These are phyloP conservation scores for Aquilaria yunnanensis DNA, from an alignment of 345 rosid species.

Conservation along the genomic window DNA sequence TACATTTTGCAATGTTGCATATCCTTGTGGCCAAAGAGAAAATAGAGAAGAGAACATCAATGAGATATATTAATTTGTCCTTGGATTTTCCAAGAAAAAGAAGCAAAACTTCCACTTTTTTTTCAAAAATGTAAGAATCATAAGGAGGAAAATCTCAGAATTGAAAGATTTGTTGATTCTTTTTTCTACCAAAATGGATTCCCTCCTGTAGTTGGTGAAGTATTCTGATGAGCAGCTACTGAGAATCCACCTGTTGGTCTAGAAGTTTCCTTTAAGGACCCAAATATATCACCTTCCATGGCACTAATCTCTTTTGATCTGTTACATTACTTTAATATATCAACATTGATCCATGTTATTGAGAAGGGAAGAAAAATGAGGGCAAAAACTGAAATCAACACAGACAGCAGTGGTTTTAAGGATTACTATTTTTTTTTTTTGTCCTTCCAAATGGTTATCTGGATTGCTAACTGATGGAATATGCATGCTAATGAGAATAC, in stretches of 20 bases:
- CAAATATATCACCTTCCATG: conserved; percentile 15
- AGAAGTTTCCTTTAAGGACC: conserved; percentile 19
- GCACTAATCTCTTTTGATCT: conserved; percentile 34
- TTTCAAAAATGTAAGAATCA: background rate
- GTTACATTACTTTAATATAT: conserved; percentile 11
- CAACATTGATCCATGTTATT: background rate
- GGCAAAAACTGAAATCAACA: background rate
- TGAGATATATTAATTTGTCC: background rate
- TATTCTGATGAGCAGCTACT: conserved; percentile 22
- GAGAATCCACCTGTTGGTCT: conserved; percentile 29
- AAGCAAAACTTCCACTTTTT: background rate
- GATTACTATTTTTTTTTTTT: background rate
- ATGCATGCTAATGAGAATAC: background rate
- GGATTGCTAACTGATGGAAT: background rate
- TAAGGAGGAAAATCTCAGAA: too few relatives aligned
- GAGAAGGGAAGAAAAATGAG: background rate
- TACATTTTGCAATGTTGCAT: too few relatives aligned
- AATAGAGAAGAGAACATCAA: conserved; percentile 3
- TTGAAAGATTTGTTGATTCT: too few relatives aligned
- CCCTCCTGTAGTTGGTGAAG: conserved; percentile 33
- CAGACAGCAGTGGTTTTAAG: background rate
- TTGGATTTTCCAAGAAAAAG: background rate
- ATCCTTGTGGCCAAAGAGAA: background rate
- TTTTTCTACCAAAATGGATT: conserved; percentile 50
- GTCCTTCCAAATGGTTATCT: background rate